Base-by-base conservation (phyloP, 75 land plant genomes). In the Pinus albicaulis region DNA sequence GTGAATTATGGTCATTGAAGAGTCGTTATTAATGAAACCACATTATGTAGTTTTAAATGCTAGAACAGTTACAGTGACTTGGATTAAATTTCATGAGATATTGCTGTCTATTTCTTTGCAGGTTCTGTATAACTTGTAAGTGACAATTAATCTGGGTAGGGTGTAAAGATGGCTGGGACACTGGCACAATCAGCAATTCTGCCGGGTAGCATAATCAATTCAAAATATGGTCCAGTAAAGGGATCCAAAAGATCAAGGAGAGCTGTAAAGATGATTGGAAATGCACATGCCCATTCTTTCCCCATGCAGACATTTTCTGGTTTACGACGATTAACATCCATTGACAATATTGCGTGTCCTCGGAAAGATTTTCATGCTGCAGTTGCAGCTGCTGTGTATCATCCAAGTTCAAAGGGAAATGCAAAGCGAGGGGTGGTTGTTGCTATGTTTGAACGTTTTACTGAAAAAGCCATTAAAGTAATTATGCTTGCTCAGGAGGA, bases 401-500 rank as follows among this genome's bases (percentile, higher is more conserved):
- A 24, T 11, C 41, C 79, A 24, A 3, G 53, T 41, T n/a, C 48
- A 36, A 71, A 56, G 73, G 81, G 52, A 10, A 78, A 56, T 22
- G 78, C 78, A 14, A 58, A 59, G 4, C 77, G 79, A 53, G 82
- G 86, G 56, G 86, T 84, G 34, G 86, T 73, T 58, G 63, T 61
- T 1, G 88, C 88, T 41, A 80, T 83, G 86, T 86, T 83, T 57
- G 88, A 86, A 73, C 82, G 88, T 22, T 86, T 84, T 68, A 86
- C 86, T 11, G 88, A 86, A 79, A 83, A 85, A 74, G 88, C 88
- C 55, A 86, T 86, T 22, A 86, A 86, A 65, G 88, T 86, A 28
- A 86, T 86, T 44, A 86, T 86, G 89, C 69, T 86, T 66, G 88
- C 89, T 19, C 89, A 85, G 64, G 89, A 85, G 56, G 87, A 86